These are phyloP conservation scores for Linnemannia zychae DNA, from an alignment of 192 early-diverging fungal species.

Conservation along the genomic window DNA sequence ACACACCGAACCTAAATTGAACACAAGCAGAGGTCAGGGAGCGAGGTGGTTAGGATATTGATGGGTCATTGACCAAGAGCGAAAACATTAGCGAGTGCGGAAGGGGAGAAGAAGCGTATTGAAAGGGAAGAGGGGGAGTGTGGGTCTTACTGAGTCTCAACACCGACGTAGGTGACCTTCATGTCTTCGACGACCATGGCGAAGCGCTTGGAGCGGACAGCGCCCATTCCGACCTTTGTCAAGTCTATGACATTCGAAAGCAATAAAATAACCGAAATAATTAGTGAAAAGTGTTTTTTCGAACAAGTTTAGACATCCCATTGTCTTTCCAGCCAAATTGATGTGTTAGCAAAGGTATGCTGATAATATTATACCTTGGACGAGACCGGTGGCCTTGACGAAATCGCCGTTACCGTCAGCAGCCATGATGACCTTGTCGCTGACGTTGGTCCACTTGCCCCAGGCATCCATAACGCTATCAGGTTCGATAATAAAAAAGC, in stretches of 20 bases:
- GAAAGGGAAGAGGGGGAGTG: not conserved
- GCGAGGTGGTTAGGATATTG: no score
- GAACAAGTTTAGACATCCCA: no score
- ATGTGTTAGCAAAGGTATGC: not conserved
- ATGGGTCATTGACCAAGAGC: no score
- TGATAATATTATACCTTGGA: constrained; percentile 40
- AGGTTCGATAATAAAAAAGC: not conserved
- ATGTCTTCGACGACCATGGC: constrained; percentile 67
- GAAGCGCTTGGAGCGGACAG: constrained; percentile 64
- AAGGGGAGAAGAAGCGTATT: not conserved
- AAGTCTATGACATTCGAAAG: constrained; percentile 63
- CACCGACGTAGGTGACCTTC: constrained; percentile 66
- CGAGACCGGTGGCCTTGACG: constrained; percentile 49
- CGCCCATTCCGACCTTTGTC: constrained; percentile 66
- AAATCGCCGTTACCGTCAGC: constrained; percentile 66
- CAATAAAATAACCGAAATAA: not conserved
- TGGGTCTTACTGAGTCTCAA: constrained; percentile 53
- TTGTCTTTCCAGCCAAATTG: not conserved
- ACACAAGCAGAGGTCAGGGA: not conserved
- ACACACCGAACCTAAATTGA: constrained; percentile 53
- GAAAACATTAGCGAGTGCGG: no score
- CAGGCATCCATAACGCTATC: constrained; percentile 71
- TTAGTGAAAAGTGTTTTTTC: not conserved
- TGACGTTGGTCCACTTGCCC: constrained; percentile 58
- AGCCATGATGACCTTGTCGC: constrained; percentile 62